Evolutionary conservation across 768 basidiomycete genomes (phyloP), one percentile per base, ranked within the genome.

Genomic region (Suillus brevipes): DNA sequence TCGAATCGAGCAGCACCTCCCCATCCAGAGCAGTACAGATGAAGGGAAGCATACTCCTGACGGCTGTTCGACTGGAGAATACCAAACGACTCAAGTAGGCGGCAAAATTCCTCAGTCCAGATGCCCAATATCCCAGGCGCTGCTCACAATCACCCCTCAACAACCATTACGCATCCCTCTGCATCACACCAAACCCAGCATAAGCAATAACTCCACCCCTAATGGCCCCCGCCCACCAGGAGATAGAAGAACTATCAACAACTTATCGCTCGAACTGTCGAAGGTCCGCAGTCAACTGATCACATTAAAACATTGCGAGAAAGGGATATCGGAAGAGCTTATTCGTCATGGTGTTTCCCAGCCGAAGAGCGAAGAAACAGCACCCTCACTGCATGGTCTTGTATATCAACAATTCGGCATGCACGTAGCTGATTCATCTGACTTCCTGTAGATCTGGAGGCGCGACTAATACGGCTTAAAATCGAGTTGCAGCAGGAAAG

Each of bases 401-500:
- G 58, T 59, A 42, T 6, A 59, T 20, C 9, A 4, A 2, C 12
- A 28, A 10, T 42, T 59, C 12, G 6, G 14, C 28, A 59, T 59
- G 10, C 28, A 37, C 40, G 10, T 31, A 6, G 28, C 58, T 59
- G 40, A 59, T 25, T 20, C 23, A 2, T 42, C 10, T 42, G 25
- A 20, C 28, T 58, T 40, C 25, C 52, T 47, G n/a, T 60, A 80
- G 78, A 68, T 1, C 28, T 72, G 62, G 71, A 72, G 53, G 65
- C 62, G 9, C 74, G 71, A n/a, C 49, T 81, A 23, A 43, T 65
- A 28, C 66, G 70, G 31, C 61, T 83, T 2, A 75, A 82, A 60
- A 58, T 55, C 6, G 77, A 84, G 37, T 64, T 86, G 28, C 73
- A 61, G 36, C 65, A 69, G 4, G 84, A 85, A 71, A 75, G 74